phyloP scores from a whole-genome alignment of 176 grass and related monocot genomes.

The Bolboschoenus planiculmis region DNA sequence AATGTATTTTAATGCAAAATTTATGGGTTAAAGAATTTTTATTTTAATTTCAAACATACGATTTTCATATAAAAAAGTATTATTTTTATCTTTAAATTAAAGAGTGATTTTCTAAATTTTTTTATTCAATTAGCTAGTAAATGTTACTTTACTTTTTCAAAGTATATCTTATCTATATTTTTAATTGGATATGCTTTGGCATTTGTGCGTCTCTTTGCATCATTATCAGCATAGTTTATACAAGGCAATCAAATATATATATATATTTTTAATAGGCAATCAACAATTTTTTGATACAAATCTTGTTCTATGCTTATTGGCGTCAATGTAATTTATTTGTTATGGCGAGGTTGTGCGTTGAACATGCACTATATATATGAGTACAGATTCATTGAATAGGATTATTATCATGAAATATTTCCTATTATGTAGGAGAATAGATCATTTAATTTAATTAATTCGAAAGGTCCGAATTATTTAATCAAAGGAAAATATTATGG shows the following conservation, averaged over 20 bases:
- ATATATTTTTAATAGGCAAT: background rate
- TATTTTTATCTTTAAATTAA: no score
- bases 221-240: background rate
- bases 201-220: background rate
- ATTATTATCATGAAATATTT: background rate
- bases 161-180: background rate
- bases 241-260: background rate
- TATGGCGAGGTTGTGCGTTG: background rate
- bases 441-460: background rate
- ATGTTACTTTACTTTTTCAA: background rate
- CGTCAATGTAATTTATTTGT: background rate
- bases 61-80: no score
- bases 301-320: background rate
- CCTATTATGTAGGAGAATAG: background rate
- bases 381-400: background rate
- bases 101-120: no score
- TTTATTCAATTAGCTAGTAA: background rate
- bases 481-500: background rate
- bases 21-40: background rate
- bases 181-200: background rate
- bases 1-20: background rate
- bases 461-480: background rate
- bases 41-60: background rate
- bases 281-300: background rate
- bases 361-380: background rate